Percentiles rank a stretch among this genome's conserved stretches.
Evolutionary conservation across 2,329 filamentous ascomycete species (phyloP).

Genomic region (Kalaharituber pfeilii): DNA sequence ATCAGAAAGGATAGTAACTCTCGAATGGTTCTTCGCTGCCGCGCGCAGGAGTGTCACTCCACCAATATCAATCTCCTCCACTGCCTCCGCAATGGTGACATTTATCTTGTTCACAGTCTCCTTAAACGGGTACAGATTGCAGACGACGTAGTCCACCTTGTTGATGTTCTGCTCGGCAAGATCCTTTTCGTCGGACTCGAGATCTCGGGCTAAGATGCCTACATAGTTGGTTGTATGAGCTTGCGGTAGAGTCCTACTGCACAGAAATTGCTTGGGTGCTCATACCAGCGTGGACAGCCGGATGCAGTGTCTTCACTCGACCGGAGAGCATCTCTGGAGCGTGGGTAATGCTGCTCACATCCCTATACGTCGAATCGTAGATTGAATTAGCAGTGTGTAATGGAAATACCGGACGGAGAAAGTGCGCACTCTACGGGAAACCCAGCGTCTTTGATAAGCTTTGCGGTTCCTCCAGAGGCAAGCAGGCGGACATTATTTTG

Average conservation of each 20-base stretch:
- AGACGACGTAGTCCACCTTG: slow-evolving; percentile 91
- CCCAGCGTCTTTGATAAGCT: slow-evolving; percentile 89
- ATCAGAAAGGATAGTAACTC: slow-evolving; percentile 91
- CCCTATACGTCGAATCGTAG: slow-evolving; percentile 37
- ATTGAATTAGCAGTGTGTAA: slow-evolving; percentile 3
- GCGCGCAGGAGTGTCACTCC: slow-evolving; percentile 92
- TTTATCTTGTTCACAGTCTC: slow-evolving; percentile 94
- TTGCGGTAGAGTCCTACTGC: background rate
- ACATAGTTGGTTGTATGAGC: slow-evolving; percentile 30
- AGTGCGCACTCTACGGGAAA: slow-evolving; percentile 74
- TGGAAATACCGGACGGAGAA: background rate
- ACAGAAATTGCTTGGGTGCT: background rate
- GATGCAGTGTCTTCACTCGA: slow-evolving; percentile 88
- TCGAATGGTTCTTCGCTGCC: slow-evolving; percentile 91
- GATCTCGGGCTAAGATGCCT: slow-evolving; percentile 81
- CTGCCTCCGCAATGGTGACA: slow-evolving; percentile 87
- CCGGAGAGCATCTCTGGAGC: slow-evolving; percentile 94
- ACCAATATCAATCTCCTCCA: slow-evolving; percentile 97
- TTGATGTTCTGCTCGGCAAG: slow-evolving; percentile 85
- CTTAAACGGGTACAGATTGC: slow-evolving; percentile 99
- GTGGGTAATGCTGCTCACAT: slow-evolving; percentile 92
- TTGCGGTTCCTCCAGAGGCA: slow-evolving; percentile 86
- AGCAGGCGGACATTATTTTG: slow-evolving; percentile 82
- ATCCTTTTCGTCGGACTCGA: slow-evolving; percentile 92
- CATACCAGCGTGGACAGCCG: slow-evolving; percentile 55